Evolutionary conservation across 2,329 filamentous ascomycete genomes (phyloP).

Genomic region (Chalara sp.): DNA sequence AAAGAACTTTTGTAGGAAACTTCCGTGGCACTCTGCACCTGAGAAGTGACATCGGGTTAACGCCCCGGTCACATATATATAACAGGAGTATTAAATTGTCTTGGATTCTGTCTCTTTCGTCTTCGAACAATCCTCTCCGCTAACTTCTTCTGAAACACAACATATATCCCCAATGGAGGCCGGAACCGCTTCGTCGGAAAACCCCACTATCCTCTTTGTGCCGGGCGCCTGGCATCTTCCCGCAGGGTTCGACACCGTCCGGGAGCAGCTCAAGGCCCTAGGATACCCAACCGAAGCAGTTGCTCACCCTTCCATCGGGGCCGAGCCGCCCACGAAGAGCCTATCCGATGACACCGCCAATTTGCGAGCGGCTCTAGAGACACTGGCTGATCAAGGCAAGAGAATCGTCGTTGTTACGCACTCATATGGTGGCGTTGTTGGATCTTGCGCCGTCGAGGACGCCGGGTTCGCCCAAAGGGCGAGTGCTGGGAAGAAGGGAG

Average conservation of each 20-base stretch:
- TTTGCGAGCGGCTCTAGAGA: constrained; percentile 8
- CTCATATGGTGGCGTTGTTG: constrained; percentile 32
- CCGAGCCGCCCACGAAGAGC: constrained; percentile 6
- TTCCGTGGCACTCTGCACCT: too few relatives aligned
- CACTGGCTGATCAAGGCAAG: constrained; percentile 29
- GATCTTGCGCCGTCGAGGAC: constrained; percentile 12
- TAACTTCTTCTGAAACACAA: too few relatives aligned
- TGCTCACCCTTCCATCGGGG: constrained; percentile 8
- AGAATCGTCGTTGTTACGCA: constrained; percentile 32
- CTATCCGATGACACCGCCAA: constrained; percentile 21
- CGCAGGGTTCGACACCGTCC: constrained; percentile 5
- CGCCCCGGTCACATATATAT: too few relatives aligned
- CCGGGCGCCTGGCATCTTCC: constrained; percentile 13
- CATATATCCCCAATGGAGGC: too few relatives aligned
- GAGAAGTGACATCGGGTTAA: too few relatives aligned
- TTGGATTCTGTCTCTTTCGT: too few relatives aligned
- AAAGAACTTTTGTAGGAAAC: too few relatives aligned
- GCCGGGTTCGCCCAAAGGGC: constrained; percentile 1
- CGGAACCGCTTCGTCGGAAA: not conserved
- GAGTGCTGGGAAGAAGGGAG: constrained; percentile 10
- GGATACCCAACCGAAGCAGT: constrained; percentile 9
- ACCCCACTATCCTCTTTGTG: constrained; percentile 10
- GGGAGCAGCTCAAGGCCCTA: constrained; percentile 5
- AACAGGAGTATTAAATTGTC: too few relatives aligned
- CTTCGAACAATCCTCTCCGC: too few relatives aligned